These are phyloP conservation scores for Protomyces pachydermus DNA, from an alignment of 1,139 yeast genomes.

Conservation along the genomic window DNA sequence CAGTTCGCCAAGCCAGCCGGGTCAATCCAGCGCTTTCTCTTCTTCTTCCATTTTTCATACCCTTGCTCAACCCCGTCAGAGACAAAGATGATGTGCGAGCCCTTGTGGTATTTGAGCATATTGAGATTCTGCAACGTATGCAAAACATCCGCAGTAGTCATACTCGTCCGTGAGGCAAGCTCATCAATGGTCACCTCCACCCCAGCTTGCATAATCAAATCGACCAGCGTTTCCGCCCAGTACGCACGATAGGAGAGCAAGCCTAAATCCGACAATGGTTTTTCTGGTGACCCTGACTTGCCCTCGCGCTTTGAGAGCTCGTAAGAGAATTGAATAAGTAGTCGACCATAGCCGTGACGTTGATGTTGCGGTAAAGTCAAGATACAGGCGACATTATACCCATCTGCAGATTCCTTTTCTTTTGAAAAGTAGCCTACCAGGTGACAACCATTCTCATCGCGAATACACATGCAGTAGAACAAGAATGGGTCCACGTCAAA, in stretches of 20 bases:
- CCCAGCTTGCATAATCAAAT: slow-evolving; percentile 60
- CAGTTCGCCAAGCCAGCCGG: slow-evolving; percentile 62
- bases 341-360: slow-evolving; percentile 86
- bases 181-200: slow-evolving; percentile 87
- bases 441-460: slow-evolving; percentile 87
- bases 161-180: slow-evolving; percentile 75
- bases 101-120: slow-evolving; percentile 85
- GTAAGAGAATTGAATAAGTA: slow-evolving; percentile 87
- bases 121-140: slow-evolving; percentile 89
- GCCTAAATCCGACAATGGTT: slow-evolving; percentile 93
- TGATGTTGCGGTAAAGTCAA: slow-evolving; percentile 93
- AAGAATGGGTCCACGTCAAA: slow-evolving; percentile 96
- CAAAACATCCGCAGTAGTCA: slow-evolving; percentile 93
- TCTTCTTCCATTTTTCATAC: slow-evolving; percentile 67
- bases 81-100: slow-evolving; percentile 88
- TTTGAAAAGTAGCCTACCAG: slow-evolving; percentile 93
- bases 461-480: slow-evolving; percentile 88
- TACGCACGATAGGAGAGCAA: slow-evolving; percentile 86
- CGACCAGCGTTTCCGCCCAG: slow-evolving; percentile 89
- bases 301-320: slow-evolving; percentile 81
- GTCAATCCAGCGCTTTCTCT: slow-evolving; percentile 64
- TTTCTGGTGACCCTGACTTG: slow-evolving; percentile 93
- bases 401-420: slow-evolving; percentile 92
- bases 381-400: slow-evolving; percentile 96
- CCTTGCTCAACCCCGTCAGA: slow-evolving; percentile 76